Conservation (phyloP, 2,329 filamentous ascomycete genomes). For the Neophaeococcomyces mojaviensis region DNA sequence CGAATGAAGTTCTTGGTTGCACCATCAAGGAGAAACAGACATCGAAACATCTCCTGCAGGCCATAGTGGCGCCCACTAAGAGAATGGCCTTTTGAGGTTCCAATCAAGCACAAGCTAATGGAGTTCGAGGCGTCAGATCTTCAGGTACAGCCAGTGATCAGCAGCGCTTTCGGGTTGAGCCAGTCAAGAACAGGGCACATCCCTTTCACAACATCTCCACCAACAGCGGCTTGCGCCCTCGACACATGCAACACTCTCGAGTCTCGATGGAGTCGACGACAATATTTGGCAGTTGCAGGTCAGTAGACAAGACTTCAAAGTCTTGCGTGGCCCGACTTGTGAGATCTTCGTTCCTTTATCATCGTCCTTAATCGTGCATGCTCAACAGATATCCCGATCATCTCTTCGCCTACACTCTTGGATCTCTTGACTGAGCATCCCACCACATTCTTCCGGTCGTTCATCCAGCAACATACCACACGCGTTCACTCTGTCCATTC, state of each 20-base stretch:
- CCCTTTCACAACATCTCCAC: not conserved
- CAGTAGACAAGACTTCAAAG: not conserved
- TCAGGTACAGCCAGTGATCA: not conserved
- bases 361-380: not conserved
- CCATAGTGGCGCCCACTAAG: too few species aligned
- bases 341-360: not conserved
- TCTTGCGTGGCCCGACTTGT: not conserved
- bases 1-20: too few species aligned
- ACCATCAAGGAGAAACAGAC: too few species aligned
- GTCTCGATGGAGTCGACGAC: constrained; percentile 1
- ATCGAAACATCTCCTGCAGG: too few species aligned
- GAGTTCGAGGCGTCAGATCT: not conserved
- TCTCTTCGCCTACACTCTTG: constrained; percentile 2
- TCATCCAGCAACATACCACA: constrained; percentile 7
- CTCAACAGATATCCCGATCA: not conserved
- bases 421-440: constrained; percentile 24
- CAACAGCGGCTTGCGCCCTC: not conserved
- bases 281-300: not conserved
- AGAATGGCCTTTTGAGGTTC: not conserved
- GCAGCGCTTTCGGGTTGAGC: too few species aligned
- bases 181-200: too few species aligned
- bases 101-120: constrained; percentile 3
- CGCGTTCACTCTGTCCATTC: not conserved
- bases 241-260: not conserved
- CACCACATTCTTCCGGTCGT: constrained; percentile 1